These are phyloP conservation scores for Cucumis melo DNA, from an alignment of 306 rosid genomes.

Conservation along the genomic window DNA sequence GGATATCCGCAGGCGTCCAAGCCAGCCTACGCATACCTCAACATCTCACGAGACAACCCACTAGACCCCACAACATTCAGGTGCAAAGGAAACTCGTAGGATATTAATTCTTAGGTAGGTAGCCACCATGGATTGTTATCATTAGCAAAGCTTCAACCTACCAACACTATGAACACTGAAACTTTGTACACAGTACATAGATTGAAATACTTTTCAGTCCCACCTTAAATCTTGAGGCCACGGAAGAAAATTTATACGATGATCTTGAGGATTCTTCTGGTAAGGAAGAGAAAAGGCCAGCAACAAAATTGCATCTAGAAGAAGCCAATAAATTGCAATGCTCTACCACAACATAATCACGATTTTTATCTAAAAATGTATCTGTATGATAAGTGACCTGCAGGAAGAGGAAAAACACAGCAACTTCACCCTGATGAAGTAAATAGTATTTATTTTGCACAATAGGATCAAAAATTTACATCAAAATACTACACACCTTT, in stretches of 20 bases:
- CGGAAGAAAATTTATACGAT: slow-evolving; percentile 91
- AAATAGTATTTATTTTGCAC: background rate
- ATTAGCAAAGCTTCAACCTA: background rate
- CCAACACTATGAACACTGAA: background rate
- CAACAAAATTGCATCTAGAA: slow-evolving; percentile 66
- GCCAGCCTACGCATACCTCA: too few species aligned
- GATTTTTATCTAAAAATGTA: slow-evolving; percentile 78
- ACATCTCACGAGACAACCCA: too few species aligned
- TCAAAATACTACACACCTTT: slow-evolving; percentile 40
- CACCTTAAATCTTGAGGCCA: slow-evolving; percentile 92
- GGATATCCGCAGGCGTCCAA: too few species aligned
- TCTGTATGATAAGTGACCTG: slow-evolving; percentile 94
- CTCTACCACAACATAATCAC: slow-evolving; percentile 91
- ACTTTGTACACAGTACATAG: background rate
- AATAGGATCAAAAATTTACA: background rate
- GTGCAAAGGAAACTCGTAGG: too few species aligned
- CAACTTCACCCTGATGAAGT: background rate
- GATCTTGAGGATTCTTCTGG: slow-evolving; percentile 88
- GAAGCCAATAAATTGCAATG: slow-evolving; percentile 81
- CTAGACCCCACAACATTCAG: too few species aligned
- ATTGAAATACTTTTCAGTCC: background rate
- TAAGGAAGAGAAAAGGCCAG: slow-evolving; percentile 54
- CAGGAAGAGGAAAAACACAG: background rate
- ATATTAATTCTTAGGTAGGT: too few species aligned
- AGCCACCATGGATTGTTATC: too few species aligned